phyloP scores from a whole-genome alignment of 306 rosid genomes.

The Senna siamea region DNA sequence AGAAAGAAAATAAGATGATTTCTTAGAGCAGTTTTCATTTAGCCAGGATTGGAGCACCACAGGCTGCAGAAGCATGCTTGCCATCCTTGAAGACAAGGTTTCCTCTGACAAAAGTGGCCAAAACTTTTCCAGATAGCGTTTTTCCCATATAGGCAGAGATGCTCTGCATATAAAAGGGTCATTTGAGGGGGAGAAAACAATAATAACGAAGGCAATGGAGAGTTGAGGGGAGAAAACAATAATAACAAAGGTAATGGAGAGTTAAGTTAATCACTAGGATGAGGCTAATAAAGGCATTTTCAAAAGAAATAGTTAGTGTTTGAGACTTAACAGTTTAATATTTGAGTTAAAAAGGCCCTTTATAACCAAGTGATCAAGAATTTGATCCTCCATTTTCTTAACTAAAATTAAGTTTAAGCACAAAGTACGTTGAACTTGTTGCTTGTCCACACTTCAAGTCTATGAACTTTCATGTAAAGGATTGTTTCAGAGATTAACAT shows the following conservation, averaged over 20 bases:
- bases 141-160: slow-evolving; percentile 90
- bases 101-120: slow-evolving; percentile 89
- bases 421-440: background rate
- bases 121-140: slow-evolving; percentile 71
- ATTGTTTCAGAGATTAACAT: too few species aligned
- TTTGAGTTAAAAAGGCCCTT: too few species aligned
- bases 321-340: too few species aligned
- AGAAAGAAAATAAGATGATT: slow-evolving; percentile 21
- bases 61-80: slow-evolving; percentile 76
- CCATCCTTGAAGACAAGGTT: slow-evolving; percentile 77
- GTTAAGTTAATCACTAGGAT: background rate
- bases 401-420: background rate
- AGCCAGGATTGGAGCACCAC: slow-evolving; percentile 80
- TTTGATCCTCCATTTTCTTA: background rate
- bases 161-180: slow-evolving; percentile 45
- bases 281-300: background rate
- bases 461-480: background rate
- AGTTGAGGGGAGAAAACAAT: too few species aligned
- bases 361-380: background rate
- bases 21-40: slow-evolving; percentile 28
- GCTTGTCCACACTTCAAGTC: background rate
- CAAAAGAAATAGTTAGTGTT: background rate
- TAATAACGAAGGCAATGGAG: background rate
- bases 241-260: background rate
- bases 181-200: too few species aligned